Conservation (phyloP, 176 grass and related monocot genomes). For the Zoysia pacifica region DNA sequence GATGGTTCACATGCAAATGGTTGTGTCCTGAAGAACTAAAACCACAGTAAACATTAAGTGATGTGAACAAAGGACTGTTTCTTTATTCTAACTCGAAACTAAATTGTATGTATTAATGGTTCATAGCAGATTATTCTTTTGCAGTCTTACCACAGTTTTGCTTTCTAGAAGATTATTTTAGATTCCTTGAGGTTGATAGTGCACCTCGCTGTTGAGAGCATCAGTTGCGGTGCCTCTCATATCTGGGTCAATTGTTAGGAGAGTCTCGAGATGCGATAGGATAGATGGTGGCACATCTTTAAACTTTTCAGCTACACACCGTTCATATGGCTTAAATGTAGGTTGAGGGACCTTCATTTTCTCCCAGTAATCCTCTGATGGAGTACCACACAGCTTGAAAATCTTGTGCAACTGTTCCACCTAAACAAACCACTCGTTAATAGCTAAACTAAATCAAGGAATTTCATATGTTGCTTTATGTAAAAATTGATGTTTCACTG, state of each 20-base stretch:
- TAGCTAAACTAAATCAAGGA: background rate
- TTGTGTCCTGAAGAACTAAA: constrained; percentile 94
- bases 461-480: background rate
- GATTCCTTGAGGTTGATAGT: background rate
- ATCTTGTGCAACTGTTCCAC: constrained; percentile 97
- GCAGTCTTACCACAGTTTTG: background rate
- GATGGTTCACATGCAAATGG: constrained; percentile 89
- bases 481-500: background rate
- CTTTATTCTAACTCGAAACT: constrained; percentile 15
- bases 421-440: constrained; percentile 43
- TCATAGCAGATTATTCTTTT: too few relatives aligned
- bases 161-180: constrained; percentile 24
- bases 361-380: constrained; percentile 76
- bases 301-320: constrained; percentile 72
- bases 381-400: constrained; percentile 93
- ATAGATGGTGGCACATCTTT: constrained; percentile 61
- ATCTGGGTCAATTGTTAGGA: constrained; percentile 82
- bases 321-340: constrained; percentile 69
- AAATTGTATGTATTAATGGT: background rate
- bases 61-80: constrained; percentile 8
- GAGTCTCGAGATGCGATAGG: constrained; percentile 74
- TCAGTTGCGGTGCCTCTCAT: constrained; percentile 80
- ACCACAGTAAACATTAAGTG: constrained; percentile 39
- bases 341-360: constrained; percentile 66
- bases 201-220: constrained; percentile 88